These are phyloP conservation scores for Cystobasidium pallidum DNA, from an alignment of 1,284 basidiomycete genomes.

Conservation along the genomic window DNA sequence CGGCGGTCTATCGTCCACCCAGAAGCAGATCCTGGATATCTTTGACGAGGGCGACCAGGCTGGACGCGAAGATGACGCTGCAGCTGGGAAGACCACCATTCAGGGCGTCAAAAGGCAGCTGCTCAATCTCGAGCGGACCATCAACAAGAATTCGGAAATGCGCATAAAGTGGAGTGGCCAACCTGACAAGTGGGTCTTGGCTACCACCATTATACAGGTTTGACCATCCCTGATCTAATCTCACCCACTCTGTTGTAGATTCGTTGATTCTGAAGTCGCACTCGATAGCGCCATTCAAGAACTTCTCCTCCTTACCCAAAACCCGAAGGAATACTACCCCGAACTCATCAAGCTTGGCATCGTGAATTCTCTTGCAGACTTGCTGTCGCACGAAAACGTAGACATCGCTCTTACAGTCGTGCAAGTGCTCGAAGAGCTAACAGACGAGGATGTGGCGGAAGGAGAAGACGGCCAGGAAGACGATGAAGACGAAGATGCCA, in stretches of 20 bases:
- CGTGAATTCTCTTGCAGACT: constrained; percentile 71
- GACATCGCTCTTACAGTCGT: constrained; percentile 92
- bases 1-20: constrained; percentile 82
- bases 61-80: constrained; percentile 66
- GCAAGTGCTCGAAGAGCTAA: constrained; percentile 88
- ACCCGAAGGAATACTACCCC: constrained; percentile 79
- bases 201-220: not conserved
- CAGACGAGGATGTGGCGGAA: constrained; percentile 90
- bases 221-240: not conserved
- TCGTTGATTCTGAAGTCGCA: constrained; percentile 97
- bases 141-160: constrained; percentile 92
- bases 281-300: constrained; percentile 80
- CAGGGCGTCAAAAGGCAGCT: constrained; percentile 74
- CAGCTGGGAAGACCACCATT: constrained; percentile 66
- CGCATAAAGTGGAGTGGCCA: constrained; percentile 62
- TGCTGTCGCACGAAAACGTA: constrained; percentile 82
- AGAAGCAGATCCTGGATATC: constrained; percentile 86
- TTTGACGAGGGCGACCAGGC: constrained; percentile 69
- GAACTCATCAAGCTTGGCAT: constrained; percentile 80
- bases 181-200: constrained; percentile 51
- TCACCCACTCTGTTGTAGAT: constrained; percentile 63
- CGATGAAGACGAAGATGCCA: constrained; percentile 62
- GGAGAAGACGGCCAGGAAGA: constrained; percentile 71
- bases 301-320: constrained; percentile 84
- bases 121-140: constrained; percentile 79